Evolutionary conservation across 164 flowering plant genomes (phyloP).

Genomic region (Sextonia rubra): DNA sequence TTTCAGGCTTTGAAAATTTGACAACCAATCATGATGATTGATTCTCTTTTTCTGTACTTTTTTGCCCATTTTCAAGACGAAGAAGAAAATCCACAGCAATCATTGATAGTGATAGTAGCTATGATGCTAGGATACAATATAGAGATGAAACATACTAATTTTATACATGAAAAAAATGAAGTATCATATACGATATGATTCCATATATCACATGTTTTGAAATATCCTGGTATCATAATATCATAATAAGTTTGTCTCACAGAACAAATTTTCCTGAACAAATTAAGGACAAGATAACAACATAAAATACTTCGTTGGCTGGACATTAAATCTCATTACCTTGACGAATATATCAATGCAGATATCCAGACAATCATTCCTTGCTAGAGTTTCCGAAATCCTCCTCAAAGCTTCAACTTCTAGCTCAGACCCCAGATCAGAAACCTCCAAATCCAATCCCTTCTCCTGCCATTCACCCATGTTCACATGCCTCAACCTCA

Average conservation of each 20-base stretch:
- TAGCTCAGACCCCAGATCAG: conserved; percentile 40
- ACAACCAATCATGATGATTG: no score
- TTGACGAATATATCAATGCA: conserved; percentile 69
- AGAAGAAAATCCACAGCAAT: no score
- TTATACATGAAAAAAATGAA: no score
- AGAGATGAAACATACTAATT: no score
- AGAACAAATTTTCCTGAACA: not conserved
- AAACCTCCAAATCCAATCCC: conserved; percentile 1
- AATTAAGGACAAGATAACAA: not conserved
- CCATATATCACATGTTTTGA: not conserved
- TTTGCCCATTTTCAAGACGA: no score
- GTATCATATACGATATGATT: no score
- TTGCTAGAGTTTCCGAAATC: conserved; percentile 50
- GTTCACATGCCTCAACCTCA: conserved; percentile 40
- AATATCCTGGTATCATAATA: not conserved
- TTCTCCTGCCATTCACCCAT: conserved; percentile 17
- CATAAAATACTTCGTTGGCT: not conserved
- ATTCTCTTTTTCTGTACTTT: no score
- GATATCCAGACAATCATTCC: conserved; percentile 67
- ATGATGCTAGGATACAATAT: no score
- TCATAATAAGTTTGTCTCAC: no score
- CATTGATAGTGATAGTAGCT: no score
- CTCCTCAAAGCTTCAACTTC: conserved; percentile 46
- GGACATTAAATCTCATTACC: conserved; percentile 23
- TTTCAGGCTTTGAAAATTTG: no score